Evolutionary conservation across 306 rosid species (phyloP), one percentile per base, ranked within the genome.

Genomic region (Glycine tomentella): DNA sequence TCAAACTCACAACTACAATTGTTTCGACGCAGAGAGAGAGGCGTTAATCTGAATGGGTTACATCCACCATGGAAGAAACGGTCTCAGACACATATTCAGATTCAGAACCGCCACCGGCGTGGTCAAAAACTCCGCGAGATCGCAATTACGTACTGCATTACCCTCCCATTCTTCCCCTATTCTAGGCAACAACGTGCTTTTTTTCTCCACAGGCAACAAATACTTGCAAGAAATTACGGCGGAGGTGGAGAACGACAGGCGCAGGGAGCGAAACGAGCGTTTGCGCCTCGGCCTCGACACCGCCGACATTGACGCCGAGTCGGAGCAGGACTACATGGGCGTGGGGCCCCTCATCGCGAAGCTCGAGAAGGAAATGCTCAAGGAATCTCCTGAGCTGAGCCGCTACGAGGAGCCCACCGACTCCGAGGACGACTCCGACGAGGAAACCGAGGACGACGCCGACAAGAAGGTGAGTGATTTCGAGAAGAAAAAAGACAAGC

Each of bases 351-450:
- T 91, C 83, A 90, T 94, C 50, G 84, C 86, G 84, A 94, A 92
- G 87, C 92, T 92, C 25, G 86, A 87, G 64, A 88, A 87, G 84
- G 70, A 73, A 82, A 87, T 85, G 48, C 84, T 80, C 42, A 88
- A 83, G 89, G 85, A 82, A 4, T n/a, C 74, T 2, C 46, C 73
- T 8, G 82, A 84, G 20, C 59, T 90, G 75, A 46, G 81, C 46
- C 77, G 68, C 57, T 86, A 67, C n/a, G 94, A 91, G 76, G 98
- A 95, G 82, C 90, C 89, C 38, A 83, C 97, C 13, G 99, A 93
- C 78, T 95, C 97, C 9, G 99, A 93, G 9, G 86, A 89, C 3
- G 72, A 66, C 12, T 66, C 70, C 11, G 97, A 93, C 8, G 92
- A 87, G 0, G 98, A 95, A 5, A 95, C 90, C 84, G 77, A 77